Evolutionary conservation across 495 filamentous ascomycete species (phyloP).

Genomic region (Darksidea phi): DNA sequence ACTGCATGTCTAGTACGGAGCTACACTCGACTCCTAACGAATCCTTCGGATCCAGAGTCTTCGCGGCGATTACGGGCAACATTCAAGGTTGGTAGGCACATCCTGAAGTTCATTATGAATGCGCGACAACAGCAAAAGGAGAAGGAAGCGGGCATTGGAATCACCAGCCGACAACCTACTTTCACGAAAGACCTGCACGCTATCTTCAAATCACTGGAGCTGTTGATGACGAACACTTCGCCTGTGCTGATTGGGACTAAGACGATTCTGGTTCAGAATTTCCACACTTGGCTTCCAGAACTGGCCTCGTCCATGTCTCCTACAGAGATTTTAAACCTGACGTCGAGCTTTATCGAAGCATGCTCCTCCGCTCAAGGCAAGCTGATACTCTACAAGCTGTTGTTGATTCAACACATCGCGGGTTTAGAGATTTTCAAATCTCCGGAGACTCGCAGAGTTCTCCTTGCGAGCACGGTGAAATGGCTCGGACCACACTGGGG

Average conservation of each 20-base stretch:
- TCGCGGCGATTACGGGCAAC: constrained; percentile 83
- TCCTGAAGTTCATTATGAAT: constrained; percentile 93
- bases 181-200: constrained; percentile 81
- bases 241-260: constrained; percentile 89
- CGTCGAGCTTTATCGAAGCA: constrained; percentile 89
- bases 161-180: constrained; percentile 69
- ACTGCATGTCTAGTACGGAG: constrained; percentile 88
- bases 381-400: constrained; percentile 88
- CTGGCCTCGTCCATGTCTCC: constrained; percentile 70
- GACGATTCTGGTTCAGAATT: constrained; percentile 92
- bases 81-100: constrained; percentile 89
- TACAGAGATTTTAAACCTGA: constrained; percentile 86
- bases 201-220: constrained; percentile 87
- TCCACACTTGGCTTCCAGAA: constrained; percentile 94
- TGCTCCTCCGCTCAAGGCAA: constrained; percentile 87
- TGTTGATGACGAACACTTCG: constrained; percentile 80
- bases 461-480: constrained; percentile 77
- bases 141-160: constrained; percentile 86
- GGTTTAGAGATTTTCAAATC: constrained; percentile 74
- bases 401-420: constrained; percentile 87
- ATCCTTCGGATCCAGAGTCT: constrained; percentile 73
- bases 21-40: constrained; percentile 75
- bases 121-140: constrained; percentile 81
- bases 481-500: constrained; percentile 98
- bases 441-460: constrained; percentile 66